Base-by-base conservation (phyloP, 495 filamentous ascomycete genomes). In the Penicillium malachiteum region DNA sequence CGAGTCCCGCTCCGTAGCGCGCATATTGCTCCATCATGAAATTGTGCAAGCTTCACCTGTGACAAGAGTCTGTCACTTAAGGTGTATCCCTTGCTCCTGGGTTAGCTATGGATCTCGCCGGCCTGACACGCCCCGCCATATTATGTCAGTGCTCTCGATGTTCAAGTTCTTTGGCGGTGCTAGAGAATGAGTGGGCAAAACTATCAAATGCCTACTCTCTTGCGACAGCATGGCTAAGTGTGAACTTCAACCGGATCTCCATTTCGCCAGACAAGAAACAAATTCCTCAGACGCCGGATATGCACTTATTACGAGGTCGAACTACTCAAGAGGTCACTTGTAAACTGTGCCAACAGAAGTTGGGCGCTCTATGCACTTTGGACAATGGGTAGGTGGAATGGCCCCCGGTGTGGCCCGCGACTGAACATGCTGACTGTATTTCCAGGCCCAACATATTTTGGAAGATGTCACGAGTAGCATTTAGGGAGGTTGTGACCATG, bases 171-270 rank as follows among this genome's bases (percentile, higher is more conserved):
- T 65, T 78, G 50, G 76, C 76, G 1, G 76, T 67, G 12, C 65
- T 77, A 39, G 76, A 78, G 64, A 78, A 78, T 48, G 76, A 78
- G 55, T 78, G 76, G 76, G 73, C 71, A 9, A 73, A 69, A 42
- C 56, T 78, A 7, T 77, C 76, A 13, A 71, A 65, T 40, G 70
- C 72, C 17, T 77, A 78, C 40, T 69, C 74, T 30, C 61, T 76
- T 40, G 63, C 68, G 18, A 68, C 71, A 14, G 73, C 68, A 47
- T 78, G 76, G 76, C 62, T 76, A 33, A 78, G 76, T 46, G 68
- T 76, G 50, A 68, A 77, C 53, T 59, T 76, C 30, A 65, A 76
- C 45, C 74, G 76, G 14, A 72, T 78, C 18, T 71, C 71, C 0
- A 62, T 78, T 9, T 74, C 73, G 1, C 57, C 68, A 12, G 73